Base-by-base conservation (phyloP, 306 rosid species). In the Carpinus fangiana region DNA sequence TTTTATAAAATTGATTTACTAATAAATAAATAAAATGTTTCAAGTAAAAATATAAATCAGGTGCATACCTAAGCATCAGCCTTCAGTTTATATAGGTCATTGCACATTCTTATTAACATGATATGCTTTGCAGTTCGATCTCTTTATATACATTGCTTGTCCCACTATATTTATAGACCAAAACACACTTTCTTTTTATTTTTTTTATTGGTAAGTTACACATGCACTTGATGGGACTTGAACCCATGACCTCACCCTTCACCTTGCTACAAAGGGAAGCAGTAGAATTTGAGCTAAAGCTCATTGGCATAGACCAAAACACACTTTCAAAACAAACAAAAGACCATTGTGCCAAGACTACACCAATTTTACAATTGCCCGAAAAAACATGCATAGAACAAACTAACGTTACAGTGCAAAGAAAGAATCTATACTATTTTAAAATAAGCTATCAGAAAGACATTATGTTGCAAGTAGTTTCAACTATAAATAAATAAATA, bases 401-500 rank as follows among this genome's bases (percentile, higher is more conserved):
- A 48, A 48, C 0, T 31, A 9, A 64, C 20, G 7, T 64, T 64
- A 31, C 16, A 17, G 2, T 11, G 16, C 2, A 8, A 64, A 36
- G 14, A 34, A 31, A 34, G 70, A 2, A 17, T 34, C 5, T 34
- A 64, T 3, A 36, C 34, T 16, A 36, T 31, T 31, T n/a, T 2
- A 36, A 57, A 23, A 57, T 57, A 57, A 16, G 1, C 18, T 52
- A 17, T 4, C 16, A 48, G 52, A 48, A 10, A 48, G 14, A 48
- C 8, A 9, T 12, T 48, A 52, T 16, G 20, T 13, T 16, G 6
- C 57, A 14, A 52, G n/a, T 16, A 52, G n/a, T 52, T 52, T 57
- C 26, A n/a, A 57, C 5, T 4, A 10, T 21, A 73, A 65, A 43
- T 53, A 72, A 55, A 69, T 57, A 55, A 69, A 73, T 59, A 46